These are phyloP conservation scores for Penicillium sumatraense DNA, from an alignment of 2,329 filamentous ascomycete species.

Conservation along the genomic window DNA sequence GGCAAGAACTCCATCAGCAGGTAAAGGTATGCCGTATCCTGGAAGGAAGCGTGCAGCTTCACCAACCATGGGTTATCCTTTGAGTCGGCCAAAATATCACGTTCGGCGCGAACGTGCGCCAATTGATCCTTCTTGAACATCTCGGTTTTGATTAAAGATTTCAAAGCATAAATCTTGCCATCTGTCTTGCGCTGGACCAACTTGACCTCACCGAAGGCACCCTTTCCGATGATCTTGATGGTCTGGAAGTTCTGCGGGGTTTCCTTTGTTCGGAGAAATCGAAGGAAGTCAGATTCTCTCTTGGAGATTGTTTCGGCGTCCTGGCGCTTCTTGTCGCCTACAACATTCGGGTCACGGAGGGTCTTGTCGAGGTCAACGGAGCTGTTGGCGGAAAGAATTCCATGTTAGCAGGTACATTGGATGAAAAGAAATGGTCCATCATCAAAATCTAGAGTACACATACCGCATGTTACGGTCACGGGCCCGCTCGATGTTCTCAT, in stretches of 20 bases:
- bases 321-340: conserved; percentile 76
- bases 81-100: conserved; percentile 96
- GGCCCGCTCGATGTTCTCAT: conserved; percentile 95
- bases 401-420: no score
- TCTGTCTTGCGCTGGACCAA: conserved; percentile 95
- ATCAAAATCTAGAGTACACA: conserved; percentile 30
- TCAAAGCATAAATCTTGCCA: conserved; percentile 96
- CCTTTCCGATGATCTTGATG: conserved; percentile 98
- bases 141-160: conserved; percentile 96
- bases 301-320: conserved; percentile 83
- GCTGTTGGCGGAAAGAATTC: conserved; percentile 52
- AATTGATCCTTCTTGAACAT: conserved; percentile 99
- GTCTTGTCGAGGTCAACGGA: conserved; percentile 91
- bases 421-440: no score
- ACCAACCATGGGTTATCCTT: conserved; percentile 98
- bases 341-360: conserved; percentile 75
- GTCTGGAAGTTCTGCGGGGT: conserved; percentile 93
- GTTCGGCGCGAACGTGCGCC: conserved; percentile 94
- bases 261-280: conserved; percentile 91
- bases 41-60: conserved; percentile 97
- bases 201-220: conserved; percentile 97
- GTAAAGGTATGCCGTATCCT: conserved; percentile 94
- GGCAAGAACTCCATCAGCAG: conserved; percentile 99
- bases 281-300: conserved; percentile 89
- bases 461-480: conserved; percentile 94